Evolutionary conservation across 371 early-diverging fungal genomes (phyloP).

Genomic region (Haplosporangium sp.): DNA sequence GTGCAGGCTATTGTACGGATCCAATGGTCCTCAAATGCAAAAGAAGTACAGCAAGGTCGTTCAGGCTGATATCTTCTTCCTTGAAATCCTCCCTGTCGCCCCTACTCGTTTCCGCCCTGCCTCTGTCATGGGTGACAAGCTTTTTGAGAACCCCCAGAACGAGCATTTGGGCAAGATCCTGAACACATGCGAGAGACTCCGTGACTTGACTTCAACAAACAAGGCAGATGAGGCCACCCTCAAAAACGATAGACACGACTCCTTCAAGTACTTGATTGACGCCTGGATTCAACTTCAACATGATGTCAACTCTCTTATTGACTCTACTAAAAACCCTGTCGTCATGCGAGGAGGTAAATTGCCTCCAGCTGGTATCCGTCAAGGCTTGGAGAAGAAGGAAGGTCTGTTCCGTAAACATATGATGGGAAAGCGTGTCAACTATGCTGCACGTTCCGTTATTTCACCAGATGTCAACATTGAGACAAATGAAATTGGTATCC

Average conservation of each 20-base stretch:
- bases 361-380: constrained; percentile 92
- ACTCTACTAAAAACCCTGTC: constrained; percentile 86
- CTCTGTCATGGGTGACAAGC: constrained; percentile 86
- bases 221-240: constrained; percentile 59
- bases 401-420: constrained; percentile 99
- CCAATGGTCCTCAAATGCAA: constrained; percentile 69
- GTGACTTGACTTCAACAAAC: constrained; percentile 65
- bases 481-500: constrained; percentile 98
- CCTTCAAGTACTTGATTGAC: constrained; percentile 69
- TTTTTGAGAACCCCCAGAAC: constrained; percentile 97
- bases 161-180: constrained; percentile 87
- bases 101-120: constrained; percentile 98
- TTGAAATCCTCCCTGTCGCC: constrained; percentile 93
- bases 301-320: constrained; percentile 93
- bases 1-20: constrained; percentile 83
- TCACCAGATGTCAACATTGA: constrained; percentile 99
- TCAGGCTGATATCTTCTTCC: constrained; percentile 92
- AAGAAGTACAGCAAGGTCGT: constrained; percentile 55
- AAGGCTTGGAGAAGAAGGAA: constrained; percentile 99
- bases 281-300: constrained; percentile 90
- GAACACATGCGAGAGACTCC: constrained; percentile 79
- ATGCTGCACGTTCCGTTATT: constrained; percentile 99
- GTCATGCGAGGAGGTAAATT: constrained; percentile 64
- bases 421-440: constrained; percentile 99
- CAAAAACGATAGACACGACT: constrained; percentile 58